A percentile compares a stretch with the other conserved stretches of the same genome.
Conservation (phyloP, 345 rosid genomes). For the Chamaenerion angustifolium region DNA sequence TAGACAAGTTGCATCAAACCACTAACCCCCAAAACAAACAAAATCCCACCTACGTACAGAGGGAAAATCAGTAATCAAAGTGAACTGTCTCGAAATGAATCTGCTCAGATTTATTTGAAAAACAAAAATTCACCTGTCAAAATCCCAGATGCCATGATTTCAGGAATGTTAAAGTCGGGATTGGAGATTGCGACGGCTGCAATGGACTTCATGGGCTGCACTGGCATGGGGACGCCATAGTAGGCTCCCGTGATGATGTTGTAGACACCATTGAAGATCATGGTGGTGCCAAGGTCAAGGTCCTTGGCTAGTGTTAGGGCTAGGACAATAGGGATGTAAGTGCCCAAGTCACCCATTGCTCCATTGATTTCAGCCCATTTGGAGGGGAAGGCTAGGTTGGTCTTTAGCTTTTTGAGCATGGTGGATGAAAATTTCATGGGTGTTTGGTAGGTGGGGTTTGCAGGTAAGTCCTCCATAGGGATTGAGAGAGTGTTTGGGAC, state of each 20-base stretch:
- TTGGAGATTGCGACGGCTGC: conserved; percentile 58
- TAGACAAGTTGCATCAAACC: conserved; percentile 70
- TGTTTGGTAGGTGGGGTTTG: not conserved
- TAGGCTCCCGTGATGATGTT: conserved; percentile 58
- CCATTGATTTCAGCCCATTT: conserved; percentile 66
- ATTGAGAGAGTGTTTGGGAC: not conserved
- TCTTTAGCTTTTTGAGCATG: conserved; percentile 17
- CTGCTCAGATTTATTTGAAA: no score
- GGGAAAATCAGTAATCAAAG: no score
- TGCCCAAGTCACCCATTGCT: conserved; percentile 84
- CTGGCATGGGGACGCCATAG: conserved; percentile 85
- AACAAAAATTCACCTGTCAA: conserved; percentile 29
- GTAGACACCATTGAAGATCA: conserved; percentile 64
- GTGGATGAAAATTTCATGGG: not conserved
- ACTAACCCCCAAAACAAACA: conserved; percentile 48
- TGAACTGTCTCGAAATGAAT: no score
- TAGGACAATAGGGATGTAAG: conserved; percentile 70
- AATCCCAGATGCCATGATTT: conserved; percentile 66
- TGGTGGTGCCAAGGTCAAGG: conserved; percentile 65
- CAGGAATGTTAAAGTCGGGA: conserved; percentile 50
- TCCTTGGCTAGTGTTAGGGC: conserved; percentile 66
- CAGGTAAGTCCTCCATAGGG: no score
- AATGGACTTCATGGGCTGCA: conserved; percentile 86
- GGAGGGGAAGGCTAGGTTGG: conserved; percentile 37
- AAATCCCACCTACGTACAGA: conserved; percentile 17